phyloP scores from a whole-genome alignment of 768 basidiomycete genomes.

The Hericium rajendrae region DNA sequence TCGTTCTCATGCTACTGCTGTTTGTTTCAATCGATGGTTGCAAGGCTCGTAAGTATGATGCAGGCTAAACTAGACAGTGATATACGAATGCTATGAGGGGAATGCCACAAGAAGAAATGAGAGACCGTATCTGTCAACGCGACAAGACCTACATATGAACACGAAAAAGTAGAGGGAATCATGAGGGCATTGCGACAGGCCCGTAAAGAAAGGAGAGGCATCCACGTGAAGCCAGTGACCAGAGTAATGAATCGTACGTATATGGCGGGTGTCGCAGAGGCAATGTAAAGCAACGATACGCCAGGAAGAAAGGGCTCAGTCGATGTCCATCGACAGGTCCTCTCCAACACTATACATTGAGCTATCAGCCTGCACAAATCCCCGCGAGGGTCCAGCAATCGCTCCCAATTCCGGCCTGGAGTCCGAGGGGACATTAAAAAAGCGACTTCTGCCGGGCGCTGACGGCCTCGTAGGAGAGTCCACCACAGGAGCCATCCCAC shows the following conservation, averaged over 20 bases:
- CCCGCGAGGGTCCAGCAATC: slow-evolving; percentile 12
- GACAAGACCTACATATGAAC: background rate
- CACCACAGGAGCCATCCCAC: slow-evolving; percentile 13
- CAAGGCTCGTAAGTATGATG: background rate
- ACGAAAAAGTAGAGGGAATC: background rate
- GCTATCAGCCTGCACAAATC: slow-evolving; percentile 6
- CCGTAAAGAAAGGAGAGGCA: background rate
- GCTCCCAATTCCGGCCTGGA: slow-evolving; percentile 14
- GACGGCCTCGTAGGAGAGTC: slow-evolving; percentile 2
- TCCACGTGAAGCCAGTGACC: background rate
- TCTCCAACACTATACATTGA: slow-evolving; percentile 10
- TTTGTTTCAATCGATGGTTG: background rate
- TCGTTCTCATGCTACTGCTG: background rate
- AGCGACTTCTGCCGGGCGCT: slow-evolving; percentile 3
- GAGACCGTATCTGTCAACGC: background rate
- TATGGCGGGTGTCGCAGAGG: background rate
- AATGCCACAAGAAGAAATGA: background rate
- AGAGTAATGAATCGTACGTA: background rate
- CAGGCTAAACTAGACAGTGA: background rate
- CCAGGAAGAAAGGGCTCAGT: slow-evolving; percentile 1
- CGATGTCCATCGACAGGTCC: slow-evolving; percentile 13
- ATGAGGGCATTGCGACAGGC: background rate
- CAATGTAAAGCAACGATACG: background rate
- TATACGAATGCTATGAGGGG: background rate
- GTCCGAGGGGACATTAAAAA: slow-evolving; percentile 4